Evolutionary conservation across 352 stramenopile species (phyloP).

Genomic region (Globisporangium orthogonon): DNA sequence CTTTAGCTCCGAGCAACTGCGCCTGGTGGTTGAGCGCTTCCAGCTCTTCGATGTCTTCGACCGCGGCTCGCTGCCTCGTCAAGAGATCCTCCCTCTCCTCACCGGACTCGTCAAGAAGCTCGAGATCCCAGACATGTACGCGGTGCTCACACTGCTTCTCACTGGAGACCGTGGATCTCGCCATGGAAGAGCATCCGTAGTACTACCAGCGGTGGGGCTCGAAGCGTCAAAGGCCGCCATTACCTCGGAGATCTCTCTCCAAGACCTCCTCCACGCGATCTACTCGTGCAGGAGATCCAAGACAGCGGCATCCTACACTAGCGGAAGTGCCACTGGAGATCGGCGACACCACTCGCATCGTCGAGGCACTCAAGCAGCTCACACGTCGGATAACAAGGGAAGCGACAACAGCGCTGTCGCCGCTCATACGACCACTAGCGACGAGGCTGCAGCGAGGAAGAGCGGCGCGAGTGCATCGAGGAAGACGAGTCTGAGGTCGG

Average conservation of each 20-base stretch:
- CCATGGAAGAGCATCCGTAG: not conserved
- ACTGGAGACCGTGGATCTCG: constrained; percentile 1
- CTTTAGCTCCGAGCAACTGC: constrained; percentile 27
- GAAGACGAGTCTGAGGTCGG: not conserved
- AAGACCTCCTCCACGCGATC: constrained; percentile 3
- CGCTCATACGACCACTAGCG: not conserved
- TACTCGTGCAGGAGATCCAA: constrained; percentile 6
- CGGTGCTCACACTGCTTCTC: constrained; percentile 23
- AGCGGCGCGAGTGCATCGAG: not conserved
- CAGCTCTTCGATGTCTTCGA: constrained; percentile 40
- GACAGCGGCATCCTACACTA: not conserved
- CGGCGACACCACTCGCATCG: too few species aligned
- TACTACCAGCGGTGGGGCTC: not conserved
- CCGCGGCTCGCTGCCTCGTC: constrained; percentile 21
- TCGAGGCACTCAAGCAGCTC: not conserved
- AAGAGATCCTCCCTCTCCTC: constrained; percentile 36
- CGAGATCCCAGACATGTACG: constrained; percentile 39
- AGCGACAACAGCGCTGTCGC: not conserved
- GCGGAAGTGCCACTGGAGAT: too few species aligned
- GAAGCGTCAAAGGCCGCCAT: not conserved
- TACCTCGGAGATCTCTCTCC: constrained; percentile 7
- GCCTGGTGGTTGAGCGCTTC: constrained; percentile 27
- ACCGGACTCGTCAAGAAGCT: constrained; percentile 23
- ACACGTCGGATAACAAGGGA: not conserved
- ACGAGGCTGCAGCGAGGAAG: not conserved